Evolutionary conservation across 1,284 basidiomycete species (phyloP).

Genomic region (Uromyces viciae-fabae): DNA sequence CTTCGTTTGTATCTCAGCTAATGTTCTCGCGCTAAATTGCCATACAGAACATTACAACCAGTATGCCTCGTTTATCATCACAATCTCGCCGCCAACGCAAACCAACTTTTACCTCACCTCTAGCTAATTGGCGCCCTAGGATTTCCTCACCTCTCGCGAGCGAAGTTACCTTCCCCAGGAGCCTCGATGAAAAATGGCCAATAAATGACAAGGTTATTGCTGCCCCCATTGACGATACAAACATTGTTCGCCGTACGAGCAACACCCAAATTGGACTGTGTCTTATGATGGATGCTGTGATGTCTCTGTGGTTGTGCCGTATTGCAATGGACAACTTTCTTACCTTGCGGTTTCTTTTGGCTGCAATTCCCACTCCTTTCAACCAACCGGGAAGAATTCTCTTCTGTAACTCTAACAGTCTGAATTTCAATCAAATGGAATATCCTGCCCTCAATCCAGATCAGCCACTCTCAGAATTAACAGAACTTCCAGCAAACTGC

Average conservation of each 20-base stretch:
- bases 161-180: slow-evolving; percentile 24
- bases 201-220: not conserved
- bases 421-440: slow-evolving; percentile 2
- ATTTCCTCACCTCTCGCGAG: slow-evolving; percentile 36
- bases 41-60: too few species aligned
- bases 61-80: slow-evolving; percentile 22
- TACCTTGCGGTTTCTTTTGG: slow-evolving; percentile 1
- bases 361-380: slow-evolving; percentile 27
- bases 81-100: slow-evolving; percentile 21
- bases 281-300: slow-evolving; percentile 22
- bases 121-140: slow-evolving; percentile 36
- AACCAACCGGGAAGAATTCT: slow-evolving; percentile 24
- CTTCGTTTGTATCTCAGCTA: too few species aligned
- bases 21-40: too few species aligned
- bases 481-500: slow-evolving; percentile 36
- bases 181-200: slow-evolving; percentile 33
- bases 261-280: slow-evolving; percentile 22
- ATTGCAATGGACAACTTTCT: slow-evolving; percentile 37
- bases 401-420: slow-evolving; percentile 25
- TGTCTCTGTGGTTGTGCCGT: slow-evolving; percentile 25
- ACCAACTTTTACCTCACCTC: not conserved
- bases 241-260: not conserved
- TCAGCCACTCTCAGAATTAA: not conserved
- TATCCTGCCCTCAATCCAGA: slow-evolving; percentile 22
- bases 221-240: not conserved